Conservation (phyloP, 1,139 yeast genomes). For the Sugiyamaella sp. region DNA sequence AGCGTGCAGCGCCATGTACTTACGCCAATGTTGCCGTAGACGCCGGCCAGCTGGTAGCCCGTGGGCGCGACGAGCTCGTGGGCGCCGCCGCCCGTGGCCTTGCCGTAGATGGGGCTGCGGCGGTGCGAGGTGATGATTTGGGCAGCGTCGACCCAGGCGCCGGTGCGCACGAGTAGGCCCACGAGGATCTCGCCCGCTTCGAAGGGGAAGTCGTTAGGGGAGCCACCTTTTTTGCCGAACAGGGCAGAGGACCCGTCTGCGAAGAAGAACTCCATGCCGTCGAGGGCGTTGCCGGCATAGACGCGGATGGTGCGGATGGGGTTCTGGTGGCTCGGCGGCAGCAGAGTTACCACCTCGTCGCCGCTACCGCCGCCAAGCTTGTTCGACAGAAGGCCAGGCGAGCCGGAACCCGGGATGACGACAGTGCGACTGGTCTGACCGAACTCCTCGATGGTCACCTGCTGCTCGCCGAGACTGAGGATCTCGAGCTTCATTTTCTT, state of each 20-base stretch:
- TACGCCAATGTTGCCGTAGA: slow-evolving; percentile 63
- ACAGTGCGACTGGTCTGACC: slow-evolving; percentile 26
- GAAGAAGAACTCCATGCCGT: slow-evolving; percentile 60
- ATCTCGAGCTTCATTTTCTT: slow-evolving; percentile 49
- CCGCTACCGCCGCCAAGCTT: slow-evolving; percentile 36
- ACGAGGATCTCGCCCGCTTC: slow-evolving; percentile 59
- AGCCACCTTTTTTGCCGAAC: slow-evolving; percentile 65
- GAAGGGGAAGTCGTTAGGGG: slow-evolving; percentile 60
- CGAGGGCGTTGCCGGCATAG: slow-evolving; percentile 74
- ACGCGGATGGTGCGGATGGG: slow-evolving; percentile 49
- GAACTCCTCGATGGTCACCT: slow-evolving; percentile 38
- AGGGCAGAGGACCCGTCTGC: slow-evolving; percentile 40
- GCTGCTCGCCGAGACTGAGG: slow-evolving; percentile 46
- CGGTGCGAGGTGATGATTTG: slow-evolving; percentile 59
- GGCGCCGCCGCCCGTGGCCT: slow-evolving; percentile 68
- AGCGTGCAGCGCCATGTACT: slow-evolving; percentile 9
- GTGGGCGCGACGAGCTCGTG: slow-evolving; percentile 62
- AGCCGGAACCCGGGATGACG: slow-evolving; percentile 23
- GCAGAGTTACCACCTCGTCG: slow-evolving; percentile 27
- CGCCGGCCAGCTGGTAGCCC: slow-evolving; percentile 61
- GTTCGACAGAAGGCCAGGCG: slow-evolving; percentile 27
- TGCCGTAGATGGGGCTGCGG: slow-evolving; percentile 54
- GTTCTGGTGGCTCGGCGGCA: slow-evolving; percentile 36
- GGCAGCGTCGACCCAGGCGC: slow-evolving; percentile 88
- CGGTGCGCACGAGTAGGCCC: slow-evolving; percentile 68